Evolutionary conservation across 164 flowering plant species (phyloP), one percentile per base, ranked within the genome.

Genomic region (Vitis rupestris): DNA sequence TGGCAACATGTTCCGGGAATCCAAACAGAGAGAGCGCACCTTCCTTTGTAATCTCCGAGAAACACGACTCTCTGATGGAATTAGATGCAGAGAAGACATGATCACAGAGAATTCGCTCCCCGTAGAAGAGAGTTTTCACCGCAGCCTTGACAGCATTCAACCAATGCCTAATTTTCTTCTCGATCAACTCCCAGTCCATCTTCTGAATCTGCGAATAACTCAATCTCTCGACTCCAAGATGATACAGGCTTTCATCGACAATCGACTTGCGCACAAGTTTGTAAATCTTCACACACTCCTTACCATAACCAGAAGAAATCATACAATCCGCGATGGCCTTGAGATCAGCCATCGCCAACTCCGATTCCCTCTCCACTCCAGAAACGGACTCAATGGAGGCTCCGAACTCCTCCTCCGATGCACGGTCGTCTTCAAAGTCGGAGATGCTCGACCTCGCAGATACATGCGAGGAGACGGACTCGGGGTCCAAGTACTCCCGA

Each of bases 41-140:
- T 14, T 85, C 88, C 62, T 11, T 74, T 0, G 84, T 15, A 13
- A 86, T 87, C 5, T 86, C 87, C 0, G 81, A 1, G 76, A 87
- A 90, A 56, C 84, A 81, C 4, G 89, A 77, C 14, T 86, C 91
- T n/a, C 72, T 64, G 48, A 88, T 85, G 0, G 74, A 49, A 1
- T 52, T 74, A 0, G 94, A 86, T 1, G 84, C 17, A 1, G 87
- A 75, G 76, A 92, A 92, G 8, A 92, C 88, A 54, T 79, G 70
- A 61, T 92, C 92, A 66, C 91, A 86, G 63, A 92, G 85, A 10
- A 87, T 69, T 57, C 89, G 70, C 76, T 92, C 96, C 8, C 89
- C 86, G 72, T 50, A 48, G 57, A 92, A 90, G 44, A 92, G 78
- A 1, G 85, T 75, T 49, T 76, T 81, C 0, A 90, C 87, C 1